Conservation (phyloP, 192 early-diverging fungal species). For the Podochytrium sp. region DNA sequence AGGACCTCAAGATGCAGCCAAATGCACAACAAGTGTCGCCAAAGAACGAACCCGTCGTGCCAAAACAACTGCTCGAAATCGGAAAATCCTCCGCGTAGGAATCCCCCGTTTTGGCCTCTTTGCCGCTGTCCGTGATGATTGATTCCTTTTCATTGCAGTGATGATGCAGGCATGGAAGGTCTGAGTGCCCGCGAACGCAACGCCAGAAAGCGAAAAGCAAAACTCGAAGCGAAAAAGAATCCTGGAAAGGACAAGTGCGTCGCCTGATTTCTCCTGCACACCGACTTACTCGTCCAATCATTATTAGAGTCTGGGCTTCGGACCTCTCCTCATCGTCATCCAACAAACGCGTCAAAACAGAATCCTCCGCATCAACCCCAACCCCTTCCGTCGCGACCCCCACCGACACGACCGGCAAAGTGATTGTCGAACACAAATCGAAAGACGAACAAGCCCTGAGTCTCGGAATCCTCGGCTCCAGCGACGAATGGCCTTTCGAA, state of each 20-base stretch:
- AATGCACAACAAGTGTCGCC: background rate
- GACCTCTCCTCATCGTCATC: constrained; percentile 52
- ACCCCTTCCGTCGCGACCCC: background rate
- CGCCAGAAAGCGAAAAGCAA: constrained; percentile 85
- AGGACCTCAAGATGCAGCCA: constrained; percentile 57
- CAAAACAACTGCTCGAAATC: constrained; percentile 34
- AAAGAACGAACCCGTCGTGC: constrained; percentile 20
- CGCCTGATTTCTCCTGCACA: constrained; percentile 1
- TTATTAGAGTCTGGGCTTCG: constrained; percentile 44
- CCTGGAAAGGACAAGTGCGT: constrained; percentile 66
- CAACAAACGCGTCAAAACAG: constrained; percentile 27
- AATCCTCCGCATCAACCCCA: background rate
- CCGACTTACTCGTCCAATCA: background rate
- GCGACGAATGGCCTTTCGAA: constrained; percentile 75
- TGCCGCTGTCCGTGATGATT: background rate
- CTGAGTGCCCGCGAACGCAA: constrained; percentile 90
- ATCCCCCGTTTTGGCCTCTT: background rate
- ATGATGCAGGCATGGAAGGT: constrained; percentile 66
- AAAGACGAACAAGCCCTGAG: constrained; percentile 31
- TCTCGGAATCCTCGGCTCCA: constrained; percentile 46
- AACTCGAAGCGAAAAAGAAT: constrained; percentile 75
- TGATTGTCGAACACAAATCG: constrained; percentile 39
- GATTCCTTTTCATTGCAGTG: constrained; percentile 12
- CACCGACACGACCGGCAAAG: background rate
- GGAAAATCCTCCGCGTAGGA: constrained; percentile 2